Conservation (phyloP, 2,329 filamentous ascomycete genomes). For the Botryotinia convoluta region DNA sequence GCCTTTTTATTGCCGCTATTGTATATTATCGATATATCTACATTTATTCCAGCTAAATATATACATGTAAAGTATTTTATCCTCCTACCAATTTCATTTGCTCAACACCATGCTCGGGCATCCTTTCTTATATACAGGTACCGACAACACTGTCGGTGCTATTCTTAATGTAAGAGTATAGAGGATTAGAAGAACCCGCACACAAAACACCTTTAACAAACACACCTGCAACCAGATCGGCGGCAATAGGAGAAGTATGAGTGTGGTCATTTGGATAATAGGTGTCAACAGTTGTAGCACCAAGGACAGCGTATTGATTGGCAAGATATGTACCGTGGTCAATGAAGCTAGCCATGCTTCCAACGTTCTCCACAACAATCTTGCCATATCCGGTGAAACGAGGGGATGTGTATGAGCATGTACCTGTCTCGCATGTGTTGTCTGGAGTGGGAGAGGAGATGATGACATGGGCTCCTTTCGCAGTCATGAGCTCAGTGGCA, state of each 20-base stretch:
- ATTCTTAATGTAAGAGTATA: slow-evolving; percentile 6
- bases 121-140: background rate
- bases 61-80: background rate
- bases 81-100: background rate
- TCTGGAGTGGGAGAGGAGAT: slow-evolving; percentile 60
- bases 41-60: background rate
- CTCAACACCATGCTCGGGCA: background rate
- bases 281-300: slow-evolving; percentile 47
- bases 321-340: slow-evolving; percentile 57
- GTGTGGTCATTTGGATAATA: slow-evolving; percentile 59
- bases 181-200: background rate
- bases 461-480: slow-evolving; percentile 61
- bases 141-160: background rate
- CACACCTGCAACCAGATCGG: slow-evolving; percentile 46
- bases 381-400: slow-evolving; percentile 58
- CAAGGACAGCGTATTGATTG: slow-evolving; percentile 48
- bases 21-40: background rate
- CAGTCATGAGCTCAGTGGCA: slow-evolving; percentile 34
- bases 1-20: background rate
- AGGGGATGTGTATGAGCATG: slow-evolving; percentile 45
- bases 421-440: slow-evolving; percentile 58
- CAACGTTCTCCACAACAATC: slow-evolving; percentile 43
- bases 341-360: slow-evolving; percentile 48
- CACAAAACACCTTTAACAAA: slow-evolving; percentile 7
- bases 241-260: slow-evolving; percentile 55